These are phyloP conservation scores for Pseudozyma hubeiensis DNA, from an alignment of 1,284 basidiomycete species.

Conservation along the genomic window DNA sequence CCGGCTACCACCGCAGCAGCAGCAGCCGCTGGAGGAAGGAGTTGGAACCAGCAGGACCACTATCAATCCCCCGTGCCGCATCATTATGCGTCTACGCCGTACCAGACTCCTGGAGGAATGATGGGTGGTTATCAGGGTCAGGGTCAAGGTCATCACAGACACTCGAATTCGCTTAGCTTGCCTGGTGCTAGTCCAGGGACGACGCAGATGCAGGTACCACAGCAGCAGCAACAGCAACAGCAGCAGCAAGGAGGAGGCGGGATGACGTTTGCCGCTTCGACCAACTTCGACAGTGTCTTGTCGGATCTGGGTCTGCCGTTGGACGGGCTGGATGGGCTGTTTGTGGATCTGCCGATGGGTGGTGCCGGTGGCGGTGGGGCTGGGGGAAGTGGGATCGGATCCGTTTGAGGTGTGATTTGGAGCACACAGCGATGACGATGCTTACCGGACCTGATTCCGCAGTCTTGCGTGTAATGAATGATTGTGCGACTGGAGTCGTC, in stretches of 20 bases:
- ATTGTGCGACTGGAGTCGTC: no score
- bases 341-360: constrained; percentile 42
- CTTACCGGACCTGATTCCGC: no score
- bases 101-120: constrained; percentile 11
- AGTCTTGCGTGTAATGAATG: no score
- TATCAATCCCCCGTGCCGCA: constrained; percentile 43
- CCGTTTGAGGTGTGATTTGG: no score
- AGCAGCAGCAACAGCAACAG: constrained; percentile 6
- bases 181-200: not conserved
- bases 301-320: constrained; percentile 39
- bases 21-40: constrained; percentile 10
- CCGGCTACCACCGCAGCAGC: not conserved
- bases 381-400: no score
- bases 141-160: not conserved
- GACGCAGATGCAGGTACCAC: not conserved
- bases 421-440: no score
- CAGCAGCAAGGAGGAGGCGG: constrained; percentile 1
- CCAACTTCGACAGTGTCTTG: constrained; percentile 50
- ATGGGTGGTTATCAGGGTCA: not conserved
- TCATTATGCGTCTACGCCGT: constrained; percentile 22
- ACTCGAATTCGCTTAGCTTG: constrained; percentile 11
- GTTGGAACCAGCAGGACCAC: constrained; percentile 42
- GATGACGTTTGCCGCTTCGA: constrained; percentile 10
- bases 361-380: constrained; percentile 8
- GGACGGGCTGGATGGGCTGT: constrained; percentile 45